Conservation (phyloP, 2,329 filamentous ascomycete species). For the Ophioceras dolichostomum region DNA sequence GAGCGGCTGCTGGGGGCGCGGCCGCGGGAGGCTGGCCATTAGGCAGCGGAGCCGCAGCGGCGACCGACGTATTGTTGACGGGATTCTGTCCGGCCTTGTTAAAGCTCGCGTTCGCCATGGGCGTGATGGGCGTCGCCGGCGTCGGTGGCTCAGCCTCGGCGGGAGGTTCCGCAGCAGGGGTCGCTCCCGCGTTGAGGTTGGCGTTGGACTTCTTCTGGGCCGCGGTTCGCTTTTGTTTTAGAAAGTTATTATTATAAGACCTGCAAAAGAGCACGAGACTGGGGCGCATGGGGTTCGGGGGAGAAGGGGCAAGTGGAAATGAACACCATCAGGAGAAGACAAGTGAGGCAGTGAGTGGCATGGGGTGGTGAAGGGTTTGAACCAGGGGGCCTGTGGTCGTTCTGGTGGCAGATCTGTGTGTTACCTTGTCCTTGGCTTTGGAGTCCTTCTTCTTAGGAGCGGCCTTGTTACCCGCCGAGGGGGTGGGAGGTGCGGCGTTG, state of each 20-base stretch:
- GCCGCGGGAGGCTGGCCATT: conserved; percentile 33
- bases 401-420: no score
- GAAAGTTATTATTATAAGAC: conserved; percentile 10
- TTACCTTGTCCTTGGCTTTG: conserved; percentile 59
- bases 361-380: no score
- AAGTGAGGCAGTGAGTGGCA: no score
- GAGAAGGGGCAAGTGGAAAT: not conserved
- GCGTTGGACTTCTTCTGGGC: conserved; percentile 53
- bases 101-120: conserved; percentile 39
- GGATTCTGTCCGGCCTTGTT: conserved; percentile 30
- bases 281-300: no score
- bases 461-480: conserved; percentile 59
- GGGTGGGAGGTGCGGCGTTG: conserved; percentile 62
- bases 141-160: conserved; percentile 46
- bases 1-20: conserved; percentile 26
- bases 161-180: conserved; percentile 42
- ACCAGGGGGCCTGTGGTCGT: no score
- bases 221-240: conserved; percentile 26
- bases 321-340: no score
- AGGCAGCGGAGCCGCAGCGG: conserved; percentile 17
- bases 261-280: conserved; percentile 6
- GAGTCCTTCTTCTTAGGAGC: conserved; percentile 67
- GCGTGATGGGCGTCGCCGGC: conserved; percentile 53
- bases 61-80: conserved; percentile 15
- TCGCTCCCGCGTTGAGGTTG: conserved; percentile 36